These are phyloP conservation scores for Ehretia macrophylla DNA, from an alignment of 257 asterid genomes.

Conservation along the genomic window DNA sequence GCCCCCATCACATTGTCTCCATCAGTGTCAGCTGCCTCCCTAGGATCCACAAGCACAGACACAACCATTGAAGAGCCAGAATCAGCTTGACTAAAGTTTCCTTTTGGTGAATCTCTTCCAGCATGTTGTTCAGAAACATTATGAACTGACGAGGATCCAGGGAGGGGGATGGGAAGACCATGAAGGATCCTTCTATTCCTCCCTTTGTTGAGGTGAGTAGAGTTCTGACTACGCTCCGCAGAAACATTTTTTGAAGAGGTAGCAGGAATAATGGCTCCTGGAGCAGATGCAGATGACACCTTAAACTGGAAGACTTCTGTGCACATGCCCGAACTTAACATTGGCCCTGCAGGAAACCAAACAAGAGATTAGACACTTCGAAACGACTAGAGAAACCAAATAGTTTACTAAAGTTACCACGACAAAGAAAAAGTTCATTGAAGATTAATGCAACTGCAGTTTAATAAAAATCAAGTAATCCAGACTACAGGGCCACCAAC, in stretches of 20 bases:
- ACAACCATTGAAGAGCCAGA: conserved; percentile 62
- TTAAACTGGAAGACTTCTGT: conserved; percentile 83
- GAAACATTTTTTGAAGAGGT: conserved; percentile 40
- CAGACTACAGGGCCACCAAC: too few species aligned
- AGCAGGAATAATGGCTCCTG: conserved; percentile 55
- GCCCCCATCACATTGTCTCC: conserved; percentile 68
- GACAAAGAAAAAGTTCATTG: not conserved
- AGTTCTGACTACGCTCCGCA: conserved; percentile 31
- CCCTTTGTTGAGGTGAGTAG: conserved; percentile 38
- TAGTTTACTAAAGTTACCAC: not conserved
- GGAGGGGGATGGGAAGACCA: conserved; percentile 39
- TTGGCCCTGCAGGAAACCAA: conserved; percentile 45
- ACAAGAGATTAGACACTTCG: not conserved
- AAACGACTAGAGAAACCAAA: not conserved
- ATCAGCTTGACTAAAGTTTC: conserved; percentile 25
- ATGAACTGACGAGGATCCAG: conserved; percentile 35
- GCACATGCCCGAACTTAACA: conserved; percentile 78
- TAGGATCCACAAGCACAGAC: conserved; percentile 78
- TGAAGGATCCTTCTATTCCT: conserved; percentile 62
- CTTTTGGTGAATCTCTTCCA: conserved; percentile 34
- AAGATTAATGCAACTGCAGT: not conserved
- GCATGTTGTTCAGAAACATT: conserved; percentile 43
- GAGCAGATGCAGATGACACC: conserved; percentile 38
- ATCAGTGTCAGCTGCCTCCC: conserved; percentile 64
- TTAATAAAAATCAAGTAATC: too few species aligned